Evolutionary conservation across 768 basidiomycete species (phyloP).

Genomic region (Myochromella boudieri): DNA sequence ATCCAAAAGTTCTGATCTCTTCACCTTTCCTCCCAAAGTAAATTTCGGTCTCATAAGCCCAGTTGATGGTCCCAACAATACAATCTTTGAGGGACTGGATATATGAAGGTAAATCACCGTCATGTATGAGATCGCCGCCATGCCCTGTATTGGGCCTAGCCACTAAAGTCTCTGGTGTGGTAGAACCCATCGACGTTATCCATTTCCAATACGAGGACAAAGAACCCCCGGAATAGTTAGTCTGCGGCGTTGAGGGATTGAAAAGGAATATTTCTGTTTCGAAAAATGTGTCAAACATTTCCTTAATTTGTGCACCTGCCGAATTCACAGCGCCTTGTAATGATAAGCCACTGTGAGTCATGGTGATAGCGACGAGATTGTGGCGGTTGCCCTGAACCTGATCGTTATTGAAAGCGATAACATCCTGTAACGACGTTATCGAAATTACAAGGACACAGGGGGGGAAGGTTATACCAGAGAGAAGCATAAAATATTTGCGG

Average conservation of each 20-base stretch:
- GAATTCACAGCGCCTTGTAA: slow-evolving; percentile 50
- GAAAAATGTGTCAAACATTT: slow-evolving; percentile 34
- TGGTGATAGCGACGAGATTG: slow-evolving; percentile 54
- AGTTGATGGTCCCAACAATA: slow-evolving; percentile 59
- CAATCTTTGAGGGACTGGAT: slow-evolving; percentile 54
- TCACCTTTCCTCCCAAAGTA: slow-evolving; percentile 58
- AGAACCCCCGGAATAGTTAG: slow-evolving; percentile 16
- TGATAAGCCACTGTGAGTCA: slow-evolving; percentile 39
- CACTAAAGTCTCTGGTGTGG: not conserved
- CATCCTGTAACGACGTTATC: slow-evolving; percentile 44
- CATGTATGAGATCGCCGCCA: slow-evolving; percentile 13
- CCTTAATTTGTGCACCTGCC: slow-evolving; percentile 37
- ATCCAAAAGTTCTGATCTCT: slow-evolving; percentile 59
- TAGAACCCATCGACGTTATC: slow-evolving; percentile 7
- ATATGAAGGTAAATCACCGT: slow-evolving; percentile 29
- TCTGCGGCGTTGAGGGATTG: slow-evolving; percentile 15
- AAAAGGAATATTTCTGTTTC: slow-evolving; percentile 24
- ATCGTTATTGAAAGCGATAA: slow-evolving; percentile 52
- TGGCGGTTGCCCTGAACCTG: slow-evolving; percentile 33
- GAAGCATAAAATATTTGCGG: slow-evolving; percentile 51
- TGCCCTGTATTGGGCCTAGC: slow-evolving; percentile 8
- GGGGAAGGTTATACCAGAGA: slow-evolving; percentile 44
- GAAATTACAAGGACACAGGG: slow-evolving; percentile 1
- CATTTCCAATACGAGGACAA: slow-evolving; percentile 17
- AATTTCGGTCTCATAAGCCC: slow-evolving; percentile 63